These are phyloP conservation scores for Fraxinus baroniana DNA, from an alignment of 305 asterid species.

Conservation along the genomic window DNA sequence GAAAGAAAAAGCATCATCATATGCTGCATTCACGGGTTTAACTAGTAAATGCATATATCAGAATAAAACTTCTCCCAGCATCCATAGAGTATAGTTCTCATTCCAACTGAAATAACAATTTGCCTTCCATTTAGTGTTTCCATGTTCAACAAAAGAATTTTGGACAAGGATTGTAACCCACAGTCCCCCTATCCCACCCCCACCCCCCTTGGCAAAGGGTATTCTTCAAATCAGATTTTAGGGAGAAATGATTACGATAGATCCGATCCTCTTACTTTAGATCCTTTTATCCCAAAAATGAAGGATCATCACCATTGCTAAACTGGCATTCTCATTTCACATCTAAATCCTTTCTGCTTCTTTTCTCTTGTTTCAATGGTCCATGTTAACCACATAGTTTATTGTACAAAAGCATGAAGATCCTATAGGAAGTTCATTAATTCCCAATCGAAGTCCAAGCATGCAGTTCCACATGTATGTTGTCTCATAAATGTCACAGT, in stretches of 20 bases:
- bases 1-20: conserved; percentile 8
- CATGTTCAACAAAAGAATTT: not conserved
- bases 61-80: not conserved
- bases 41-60: not conserved
- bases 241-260: not conserved
- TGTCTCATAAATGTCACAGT: not conserved
- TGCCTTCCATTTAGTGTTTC: not conserved
- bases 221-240: not conserved
- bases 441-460: not conserved
- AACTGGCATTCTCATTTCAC: not conserved
- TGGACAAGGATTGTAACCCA: not conserved
- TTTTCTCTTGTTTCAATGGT: not conserved
- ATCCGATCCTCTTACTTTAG: not conserved
- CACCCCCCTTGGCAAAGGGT: not conserved
- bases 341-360: not conserved
- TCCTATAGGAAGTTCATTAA: not conserved
- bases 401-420: not conserved
- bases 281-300: not conserved
- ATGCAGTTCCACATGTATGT: not conserved
- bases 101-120: not conserved
- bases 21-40: not conserved
- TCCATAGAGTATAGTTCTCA: not conserved
- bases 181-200: not conserved
- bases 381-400: not conserved
- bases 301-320: not conserved